These are phyloP conservation scores for Sporothrix pallida DNA, from an alignment of 2,329 filamentous ascomycete species.

Conservation along the genomic window DNA sequence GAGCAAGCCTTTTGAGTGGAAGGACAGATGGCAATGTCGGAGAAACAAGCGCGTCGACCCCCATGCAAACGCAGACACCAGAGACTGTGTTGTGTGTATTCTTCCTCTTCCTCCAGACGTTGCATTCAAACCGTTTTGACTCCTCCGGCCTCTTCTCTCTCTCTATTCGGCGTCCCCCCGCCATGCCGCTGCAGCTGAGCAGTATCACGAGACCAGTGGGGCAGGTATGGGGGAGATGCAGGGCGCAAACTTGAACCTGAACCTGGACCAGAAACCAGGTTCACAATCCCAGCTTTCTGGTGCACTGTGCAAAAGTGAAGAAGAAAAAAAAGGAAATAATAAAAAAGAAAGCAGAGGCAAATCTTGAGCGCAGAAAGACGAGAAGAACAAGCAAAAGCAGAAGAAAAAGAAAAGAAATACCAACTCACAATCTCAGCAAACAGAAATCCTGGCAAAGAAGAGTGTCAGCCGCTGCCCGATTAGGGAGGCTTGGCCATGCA, in stretches of 20 bases:
- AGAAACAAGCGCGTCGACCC: constrained; percentile 19
- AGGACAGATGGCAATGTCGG: constrained; percentile 5
- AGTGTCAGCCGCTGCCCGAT: neutral
- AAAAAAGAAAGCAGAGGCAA: neutral
- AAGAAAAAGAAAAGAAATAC: neutral
- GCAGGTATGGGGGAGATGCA: constrained; percentile 8
- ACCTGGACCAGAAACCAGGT: neutral
- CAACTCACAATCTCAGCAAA: neutral
- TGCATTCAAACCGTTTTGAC: neutral
- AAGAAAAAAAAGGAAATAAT: neutral
- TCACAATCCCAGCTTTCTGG: neutral
- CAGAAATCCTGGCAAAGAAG: neutral
- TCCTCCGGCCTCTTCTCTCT: neutral
- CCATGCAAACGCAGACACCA: constrained; percentile 4
- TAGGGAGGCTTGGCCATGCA: constrained; percentile 23
- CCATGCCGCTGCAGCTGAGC: constrained; percentile 26
- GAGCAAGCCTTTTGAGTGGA: neutral
- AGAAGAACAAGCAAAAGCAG: neutral
- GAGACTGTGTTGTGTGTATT: neutral
- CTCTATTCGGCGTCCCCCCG: neutral
- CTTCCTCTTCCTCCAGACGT: neutral
- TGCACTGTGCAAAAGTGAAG: neutral
- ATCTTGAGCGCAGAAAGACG: neutral
- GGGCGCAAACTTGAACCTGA: neutral
- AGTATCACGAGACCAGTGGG: constrained; percentile 34